Conservation (phyloP, 2,329 filamentous ascomycete genomes). For the Xylaria sp. region DNA sequence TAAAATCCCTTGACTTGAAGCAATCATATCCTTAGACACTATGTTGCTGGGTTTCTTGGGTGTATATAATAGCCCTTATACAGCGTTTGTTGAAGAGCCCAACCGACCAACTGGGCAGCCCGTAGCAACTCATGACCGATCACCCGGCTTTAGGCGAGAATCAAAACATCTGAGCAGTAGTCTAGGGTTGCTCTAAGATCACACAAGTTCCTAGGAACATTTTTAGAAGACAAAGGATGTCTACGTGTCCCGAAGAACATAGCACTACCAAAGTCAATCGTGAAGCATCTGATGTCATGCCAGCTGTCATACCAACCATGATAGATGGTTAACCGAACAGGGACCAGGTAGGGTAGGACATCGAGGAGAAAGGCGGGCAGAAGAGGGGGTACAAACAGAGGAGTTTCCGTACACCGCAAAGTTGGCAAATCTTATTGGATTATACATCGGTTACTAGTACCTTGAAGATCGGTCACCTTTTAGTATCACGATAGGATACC, state of each 20-base stretch:
- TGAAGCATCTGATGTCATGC: conserved; percentile 30
- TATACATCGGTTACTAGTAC: conserved; percentile 34
- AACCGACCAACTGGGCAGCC: conserved; percentile 7
- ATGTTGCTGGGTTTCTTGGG: conserved; percentile 21
- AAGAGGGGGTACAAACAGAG: conserved; percentile 36
- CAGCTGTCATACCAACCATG: conserved; percentile 37
- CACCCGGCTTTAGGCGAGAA: conserved; percentile 19
- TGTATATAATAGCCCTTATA: conserved; percentile 38
- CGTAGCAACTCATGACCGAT: neutral
- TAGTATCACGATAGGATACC: conserved; percentile 35
- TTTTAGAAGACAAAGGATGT: conserved; percentile 12
- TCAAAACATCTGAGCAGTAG: conserved; percentile 26
- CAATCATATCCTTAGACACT: conserved; percentile 39
- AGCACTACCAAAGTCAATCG: conserved; percentile 14
- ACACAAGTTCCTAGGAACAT: conserved; percentile 26
- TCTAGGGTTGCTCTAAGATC: conserved; percentile 32
- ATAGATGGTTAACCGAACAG: conserved; percentile 36
- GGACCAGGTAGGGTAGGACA: conserved; percentile 38
- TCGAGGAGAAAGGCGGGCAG: conserved; percentile 34
- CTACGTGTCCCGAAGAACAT: conserved; percentile 28
- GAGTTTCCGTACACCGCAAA: conserved; percentile 35
- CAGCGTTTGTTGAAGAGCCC: conserved; percentile 38
- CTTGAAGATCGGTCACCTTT: conserved; percentile 39
- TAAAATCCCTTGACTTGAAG: conserved; percentile 38
- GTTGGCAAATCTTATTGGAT: conserved; percentile 32